A percentile compares a stretch with the other conserved stretches of the same genome.
Evolutionary conservation across 345 rosid genomes (phyloP).

Genomic region (Eutrema heterophyllum): DNA sequence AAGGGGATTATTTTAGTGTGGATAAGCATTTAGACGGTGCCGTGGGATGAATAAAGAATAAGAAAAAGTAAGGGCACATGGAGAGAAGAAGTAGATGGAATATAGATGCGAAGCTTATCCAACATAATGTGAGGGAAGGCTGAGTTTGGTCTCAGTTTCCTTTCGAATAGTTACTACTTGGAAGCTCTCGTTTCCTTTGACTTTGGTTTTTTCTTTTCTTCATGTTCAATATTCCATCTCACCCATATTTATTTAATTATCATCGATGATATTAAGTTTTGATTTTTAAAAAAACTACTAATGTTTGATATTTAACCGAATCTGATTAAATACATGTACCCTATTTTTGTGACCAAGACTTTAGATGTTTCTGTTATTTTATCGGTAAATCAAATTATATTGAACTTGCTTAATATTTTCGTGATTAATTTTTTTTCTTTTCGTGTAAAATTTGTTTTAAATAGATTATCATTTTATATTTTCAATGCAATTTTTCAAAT

Average conservation of each 20-base stretch:
- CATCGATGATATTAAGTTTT: background rate
- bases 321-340: background rate
- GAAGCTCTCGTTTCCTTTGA: slow-evolving; percentile 23
- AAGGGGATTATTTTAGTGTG: background rate
- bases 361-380: background rate
- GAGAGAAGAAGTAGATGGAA: slow-evolving; percentile 19
- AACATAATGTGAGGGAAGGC: background rate
- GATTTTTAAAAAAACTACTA: background rate
- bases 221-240: background rate
- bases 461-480: too few relatives aligned
- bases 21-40: slow-evolving; percentile 27
- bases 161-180: background rate
- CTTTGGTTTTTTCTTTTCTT: background rate
- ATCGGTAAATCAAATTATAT: background rate
- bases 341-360: background rate
- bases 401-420: background rate
- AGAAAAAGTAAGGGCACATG: slow-evolving; percentile 6
- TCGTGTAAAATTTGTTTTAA: too few relatives aligned
- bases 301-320: background rate
- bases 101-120: slow-evolving; percentile 31
- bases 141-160: slow-evolving; percentile 23
- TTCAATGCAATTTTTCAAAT: too few relatives aligned
- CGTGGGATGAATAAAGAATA: background rate
- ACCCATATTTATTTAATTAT: background rate
- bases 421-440: too few relatives aligned